Conservation (phyloP, 1,139 yeast genomes). For the Blastobotrys malaysiensis region DNA sequence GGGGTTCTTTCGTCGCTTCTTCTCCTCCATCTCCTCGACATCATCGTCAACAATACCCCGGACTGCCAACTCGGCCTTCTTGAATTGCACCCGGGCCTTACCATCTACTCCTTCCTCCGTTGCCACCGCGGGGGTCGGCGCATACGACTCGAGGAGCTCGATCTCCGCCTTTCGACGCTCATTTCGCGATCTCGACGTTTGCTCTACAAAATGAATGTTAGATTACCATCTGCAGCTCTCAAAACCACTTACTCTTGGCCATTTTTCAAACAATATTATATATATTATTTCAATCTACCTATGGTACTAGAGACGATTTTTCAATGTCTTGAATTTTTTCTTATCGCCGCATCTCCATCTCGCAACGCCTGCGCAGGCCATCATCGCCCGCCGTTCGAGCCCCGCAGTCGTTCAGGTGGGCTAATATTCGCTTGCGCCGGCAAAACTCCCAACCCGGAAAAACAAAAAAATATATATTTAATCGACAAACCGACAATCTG, state of each 20-base stretch:
- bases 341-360: neutral
- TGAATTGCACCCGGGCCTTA: constrained; percentile 27
- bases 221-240: neutral
- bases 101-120: constrained; percentile 20
- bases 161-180: constrained; percentile 4
- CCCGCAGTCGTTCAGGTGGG: too few species aligned
- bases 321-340: neutral
- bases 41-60: constrained; percentile 22
- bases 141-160: neutral
- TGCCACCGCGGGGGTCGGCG: neutral
- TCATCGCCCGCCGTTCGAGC: too few species aligned
- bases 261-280: constrained; percentile 1
- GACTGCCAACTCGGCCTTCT: constrained; percentile 30
- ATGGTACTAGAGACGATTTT: neutral
- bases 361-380: neutral
- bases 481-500: neutral
- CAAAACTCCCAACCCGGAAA: neutral
- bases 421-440: constrained; percentile 1
- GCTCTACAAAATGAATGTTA: neutral
- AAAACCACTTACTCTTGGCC: constrained; percentile 3
- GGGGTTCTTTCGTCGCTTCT: constrained; percentile 4
- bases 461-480: neutral
- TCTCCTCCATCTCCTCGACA: constrained; percentile 5
- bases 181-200: constrained; percentile 4
- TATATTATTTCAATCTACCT: neutral